These are phyloP conservation scores for Sporopachydermia cereana DNA, from an alignment of 1,139 yeast genomes.

Conservation along the genomic window DNA sequence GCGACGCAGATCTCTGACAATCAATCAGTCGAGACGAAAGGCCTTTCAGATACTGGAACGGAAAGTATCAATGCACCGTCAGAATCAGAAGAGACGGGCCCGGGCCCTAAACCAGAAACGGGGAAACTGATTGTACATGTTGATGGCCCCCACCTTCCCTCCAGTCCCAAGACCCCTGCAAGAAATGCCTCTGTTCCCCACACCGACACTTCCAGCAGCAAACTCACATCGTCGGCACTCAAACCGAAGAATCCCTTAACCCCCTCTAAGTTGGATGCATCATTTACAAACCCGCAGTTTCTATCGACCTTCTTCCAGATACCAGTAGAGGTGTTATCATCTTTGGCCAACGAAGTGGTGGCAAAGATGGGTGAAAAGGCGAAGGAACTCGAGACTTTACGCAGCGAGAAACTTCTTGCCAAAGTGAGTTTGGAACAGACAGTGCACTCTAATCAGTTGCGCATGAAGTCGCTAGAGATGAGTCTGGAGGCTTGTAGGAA, in stretches of 20 bases:
- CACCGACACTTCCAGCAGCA: no score
- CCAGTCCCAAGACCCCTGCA: not conserved
- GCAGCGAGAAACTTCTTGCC: constrained; percentile 39
- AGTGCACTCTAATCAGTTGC: constrained; percentile 28
- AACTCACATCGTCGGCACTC: not conserved
- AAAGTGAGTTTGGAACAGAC: constrained; percentile 46
- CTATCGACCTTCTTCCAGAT: not conserved
- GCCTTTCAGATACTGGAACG: not conserved
- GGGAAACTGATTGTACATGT: not conserved
- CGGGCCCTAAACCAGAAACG: not conserved
- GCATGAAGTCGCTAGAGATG: constrained; percentile 23
- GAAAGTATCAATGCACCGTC: not conserved
- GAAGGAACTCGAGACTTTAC: constrained; percentile 35
- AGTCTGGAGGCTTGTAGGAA: constrained; percentile 20
- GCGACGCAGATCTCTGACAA: not conserved
- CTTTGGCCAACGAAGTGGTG: constrained; percentile 17
- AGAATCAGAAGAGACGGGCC: not conserved
- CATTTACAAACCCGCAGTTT: not conserved
- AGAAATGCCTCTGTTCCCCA: not conserved
- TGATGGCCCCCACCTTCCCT: not conserved
- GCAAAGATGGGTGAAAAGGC: constrained; percentile 33
- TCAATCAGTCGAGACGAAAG: not conserved
- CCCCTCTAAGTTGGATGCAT: not conserved
- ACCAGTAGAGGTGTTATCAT: constrained; percentile 13
- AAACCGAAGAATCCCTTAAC: constrained; percentile 1